These are phyloP conservation scores for Candida silvatica DNA, from an alignment of 805 yeast genomes.

Conservation along the genomic window DNA sequence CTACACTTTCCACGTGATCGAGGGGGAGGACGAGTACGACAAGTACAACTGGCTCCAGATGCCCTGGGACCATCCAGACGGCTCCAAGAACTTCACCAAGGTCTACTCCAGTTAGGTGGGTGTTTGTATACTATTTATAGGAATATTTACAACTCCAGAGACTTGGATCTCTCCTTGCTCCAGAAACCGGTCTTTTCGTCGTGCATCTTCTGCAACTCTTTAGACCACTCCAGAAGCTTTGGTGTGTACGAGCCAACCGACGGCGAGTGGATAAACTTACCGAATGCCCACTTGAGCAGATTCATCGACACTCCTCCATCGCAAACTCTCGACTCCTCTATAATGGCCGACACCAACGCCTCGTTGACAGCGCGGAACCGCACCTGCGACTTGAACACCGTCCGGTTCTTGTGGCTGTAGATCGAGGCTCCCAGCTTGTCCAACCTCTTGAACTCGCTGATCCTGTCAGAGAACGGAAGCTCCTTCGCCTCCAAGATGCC, in stretches of 20 bases:
- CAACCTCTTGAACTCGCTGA: slow-evolving; percentile 12
- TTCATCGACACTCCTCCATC: slow-evolving; percentile 13
- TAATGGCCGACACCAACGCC: slow-evolving; percentile 14
- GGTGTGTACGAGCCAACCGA: slow-evolving; percentile 5
- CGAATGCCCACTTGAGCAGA: slow-evolving; percentile 19
- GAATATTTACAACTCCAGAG: slow-evolving; percentile 3
- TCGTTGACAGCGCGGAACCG: slow-evolving; percentile 8
- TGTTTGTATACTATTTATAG: not conserved
- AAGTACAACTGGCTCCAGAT: slow-evolving; percentile 69
- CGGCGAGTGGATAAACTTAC: slow-evolving; percentile 11
- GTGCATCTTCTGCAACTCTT: slow-evolving; percentile 15
- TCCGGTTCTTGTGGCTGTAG: slow-evolving; percentile 8
- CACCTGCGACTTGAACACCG: slow-evolving; percentile 9
- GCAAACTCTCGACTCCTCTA: slow-evolving; percentile 11
- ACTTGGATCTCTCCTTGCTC: slow-evolving; percentile 4
- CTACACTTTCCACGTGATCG: slow-evolving; percentile 74
- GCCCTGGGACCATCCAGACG: slow-evolving; percentile 42
- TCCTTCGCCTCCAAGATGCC: slow-evolving; percentile 11
- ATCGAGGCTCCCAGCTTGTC: slow-evolving; percentile 16
- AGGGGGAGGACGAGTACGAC: slow-evolving; percentile 57
- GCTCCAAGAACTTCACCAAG: slow-evolving; percentile 49
- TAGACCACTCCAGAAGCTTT: slow-evolving; percentile 14
- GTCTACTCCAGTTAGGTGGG: not conserved
- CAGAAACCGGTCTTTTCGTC: slow-evolving; percentile 17
- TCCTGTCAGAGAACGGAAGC: slow-evolving; percentile 10